Percentiles rank a stretch among this genome's conserved stretches.
Evolutionary conservation across 768 basidiomycete genomes (phyloP).

Genomic region (Boletus vermiculosoides): DNA sequence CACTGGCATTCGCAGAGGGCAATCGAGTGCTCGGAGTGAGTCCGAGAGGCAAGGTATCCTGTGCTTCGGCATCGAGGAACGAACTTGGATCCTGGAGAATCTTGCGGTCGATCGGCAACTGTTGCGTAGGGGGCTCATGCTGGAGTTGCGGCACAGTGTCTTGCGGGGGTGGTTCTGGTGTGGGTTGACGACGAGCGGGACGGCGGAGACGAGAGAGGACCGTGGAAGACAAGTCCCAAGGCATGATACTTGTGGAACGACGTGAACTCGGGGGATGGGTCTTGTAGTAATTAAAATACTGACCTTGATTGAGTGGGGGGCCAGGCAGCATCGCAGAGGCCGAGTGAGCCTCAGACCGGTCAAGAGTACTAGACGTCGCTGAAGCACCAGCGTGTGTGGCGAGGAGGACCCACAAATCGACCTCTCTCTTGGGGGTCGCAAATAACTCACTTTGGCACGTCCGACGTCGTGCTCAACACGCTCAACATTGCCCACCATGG

Average conservation of each 20-base stretch:
- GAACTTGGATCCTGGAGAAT: slow-evolving; percentile 33
- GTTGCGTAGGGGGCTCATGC: neutral
- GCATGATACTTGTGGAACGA: slow-evolving; percentile 13
- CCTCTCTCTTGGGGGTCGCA: slow-evolving; percentile 29
- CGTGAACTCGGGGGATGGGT: neutral
- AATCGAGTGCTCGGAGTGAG: slow-evolving; percentile 31
- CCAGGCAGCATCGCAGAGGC: slow-evolving; percentile 10
- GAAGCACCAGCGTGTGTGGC: too few species aligned
- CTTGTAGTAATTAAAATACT: neutral
- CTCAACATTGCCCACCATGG: slow-evolving; percentile 51
- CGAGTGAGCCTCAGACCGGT: neutral
- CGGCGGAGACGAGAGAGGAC: slow-evolving; percentile 36
- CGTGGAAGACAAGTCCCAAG: slow-evolving; percentile 29
- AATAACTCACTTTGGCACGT: neutral
- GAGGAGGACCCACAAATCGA: slow-evolving; percentile 16
- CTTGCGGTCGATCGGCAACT: slow-evolving; percentile 23
- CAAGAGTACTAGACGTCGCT: neutral
- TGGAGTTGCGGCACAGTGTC: neutral
- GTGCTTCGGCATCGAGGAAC: slow-evolving; percentile 20
- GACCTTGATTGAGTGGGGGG: neutral
- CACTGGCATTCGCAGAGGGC: slow-evolving; percentile 12
- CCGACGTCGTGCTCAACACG: neutral
- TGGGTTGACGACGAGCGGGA: slow-evolving; percentile 22
- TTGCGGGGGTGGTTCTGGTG: slow-evolving; percentile 15
- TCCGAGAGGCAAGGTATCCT: slow-evolving; percentile 14